Evolutionary conservation across 1,284 basidiomycete species (phyloP).

Genomic region (Testicularia cyperi): DNA sequence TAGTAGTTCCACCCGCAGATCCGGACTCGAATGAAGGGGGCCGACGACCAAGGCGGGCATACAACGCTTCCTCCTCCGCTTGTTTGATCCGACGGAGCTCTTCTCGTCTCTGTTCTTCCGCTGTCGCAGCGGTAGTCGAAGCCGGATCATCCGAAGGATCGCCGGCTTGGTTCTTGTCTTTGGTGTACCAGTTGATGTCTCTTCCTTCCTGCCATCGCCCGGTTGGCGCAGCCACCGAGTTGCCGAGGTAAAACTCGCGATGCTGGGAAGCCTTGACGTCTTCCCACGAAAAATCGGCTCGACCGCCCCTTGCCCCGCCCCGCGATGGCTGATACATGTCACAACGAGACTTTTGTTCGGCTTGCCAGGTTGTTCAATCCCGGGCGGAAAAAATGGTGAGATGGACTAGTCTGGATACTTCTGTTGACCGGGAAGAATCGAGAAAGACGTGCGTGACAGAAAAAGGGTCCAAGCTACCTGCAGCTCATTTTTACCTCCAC

Average conservation of each 20-base stretch:
- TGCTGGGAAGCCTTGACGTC: conserved; percentile 52
- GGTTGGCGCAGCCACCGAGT: conserved; percentile 55
- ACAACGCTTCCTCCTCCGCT: conserved; percentile 51
- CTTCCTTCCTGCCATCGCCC: conserved; percentile 57
- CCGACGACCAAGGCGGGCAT: conserved; percentile 31
- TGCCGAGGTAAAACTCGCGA: conserved; percentile 58
- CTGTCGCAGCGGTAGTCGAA: conserved; percentile 1
- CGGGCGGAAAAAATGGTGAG: too few relatives aligned
- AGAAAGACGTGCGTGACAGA: too few relatives aligned
- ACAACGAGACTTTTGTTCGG: too few relatives aligned
- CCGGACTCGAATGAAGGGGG: too few relatives aligned
- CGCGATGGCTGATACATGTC: conserved; percentile 21
- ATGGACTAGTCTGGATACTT: too few relatives aligned
- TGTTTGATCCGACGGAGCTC: conserved; percentile 51
- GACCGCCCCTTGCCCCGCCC: conserved; percentile 55
- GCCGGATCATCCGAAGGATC: too few relatives aligned
- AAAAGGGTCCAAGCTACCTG: too few relatives aligned
- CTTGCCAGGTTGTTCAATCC: too few relatives aligned
- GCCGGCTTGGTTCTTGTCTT: conserved; percentile 11
- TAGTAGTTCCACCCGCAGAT: too few relatives aligned
- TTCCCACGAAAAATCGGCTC: conserved; percentile 57
- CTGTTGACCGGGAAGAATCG: too few relatives aligned
- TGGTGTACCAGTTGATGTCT: conserved; percentile 60
- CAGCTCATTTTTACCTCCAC: too few relatives aligned
- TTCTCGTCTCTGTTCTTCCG: conserved; percentile 32